These are phyloP conservation scores for Cymodocea nodosa DNA, from an alignment of 116 monocot species.

Conservation along the genomic window DNA sequence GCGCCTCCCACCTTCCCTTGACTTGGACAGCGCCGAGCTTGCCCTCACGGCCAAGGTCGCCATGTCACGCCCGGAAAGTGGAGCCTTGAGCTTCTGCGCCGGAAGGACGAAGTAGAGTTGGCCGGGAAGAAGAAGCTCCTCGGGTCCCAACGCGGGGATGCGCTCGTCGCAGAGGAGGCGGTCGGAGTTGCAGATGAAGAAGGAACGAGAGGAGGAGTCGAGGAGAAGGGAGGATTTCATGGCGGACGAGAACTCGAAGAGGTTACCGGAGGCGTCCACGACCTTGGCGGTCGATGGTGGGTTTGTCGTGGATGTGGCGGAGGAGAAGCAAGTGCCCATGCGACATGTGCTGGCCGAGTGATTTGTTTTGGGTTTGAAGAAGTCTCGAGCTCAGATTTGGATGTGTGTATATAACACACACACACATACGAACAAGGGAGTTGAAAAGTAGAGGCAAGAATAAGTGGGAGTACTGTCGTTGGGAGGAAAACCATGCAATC, in stretches of 20 bases:
- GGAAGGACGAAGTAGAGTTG: constrained; percentile 39
- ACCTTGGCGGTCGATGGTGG: constrained; percentile 8
- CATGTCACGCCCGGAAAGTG: constrained; percentile 2
- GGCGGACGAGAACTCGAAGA: constrained; percentile 2
- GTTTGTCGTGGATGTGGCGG: not conserved
- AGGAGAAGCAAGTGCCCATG: constrained; percentile 7
- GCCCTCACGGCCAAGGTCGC: constrained; percentile 22
- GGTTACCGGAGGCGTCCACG: not conserved
- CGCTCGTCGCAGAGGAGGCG: constrained; percentile 9
- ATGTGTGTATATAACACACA: too few relatives aligned
- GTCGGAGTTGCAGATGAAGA: constrained; percentile 32
- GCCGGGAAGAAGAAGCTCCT: constrained; percentile 13
- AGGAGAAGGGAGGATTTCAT: constrained; percentile 11
- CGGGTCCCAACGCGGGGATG: constrained; percentile 12
- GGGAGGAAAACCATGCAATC: too few relatives aligned
- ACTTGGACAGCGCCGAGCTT: constrained; percentile 11
- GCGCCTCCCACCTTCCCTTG: not conserved
- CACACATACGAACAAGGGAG: too few relatives aligned
- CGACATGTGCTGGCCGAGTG: too few relatives aligned
- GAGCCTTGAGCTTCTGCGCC: constrained; percentile 1
- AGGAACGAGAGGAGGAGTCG: not conserved
- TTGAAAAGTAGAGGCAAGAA: too few relatives aligned
- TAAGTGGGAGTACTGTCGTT: too few relatives aligned
- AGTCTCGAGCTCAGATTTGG: too few relatives aligned
- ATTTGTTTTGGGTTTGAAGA: too few relatives aligned